Percentiles rank a stretch among this genome's conserved stretches.
Evolutionary conservation across 352 stramenopile species (phyloP).

Genomic region (Phytophthora multivora): DNA sequence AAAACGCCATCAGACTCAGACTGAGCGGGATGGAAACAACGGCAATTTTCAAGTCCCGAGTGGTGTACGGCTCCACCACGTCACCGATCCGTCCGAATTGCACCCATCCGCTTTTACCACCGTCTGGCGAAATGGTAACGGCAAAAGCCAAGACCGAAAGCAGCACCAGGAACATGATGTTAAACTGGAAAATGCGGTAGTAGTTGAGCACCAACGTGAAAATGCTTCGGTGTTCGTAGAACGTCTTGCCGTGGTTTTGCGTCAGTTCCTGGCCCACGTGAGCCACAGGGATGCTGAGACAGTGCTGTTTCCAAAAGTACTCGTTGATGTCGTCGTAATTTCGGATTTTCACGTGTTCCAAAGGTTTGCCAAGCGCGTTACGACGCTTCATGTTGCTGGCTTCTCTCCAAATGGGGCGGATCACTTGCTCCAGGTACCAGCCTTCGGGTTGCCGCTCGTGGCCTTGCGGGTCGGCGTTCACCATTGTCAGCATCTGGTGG

Average conservation of each 20-base stretch:
- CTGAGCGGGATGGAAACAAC: conserved; percentile 57
- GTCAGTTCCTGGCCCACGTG: conserved; percentile 54
- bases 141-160: conserved; percentile 60
- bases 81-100: conserved; percentile 64
- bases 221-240: conserved; percentile 77
- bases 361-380: conserved; percentile 58
- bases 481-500: conserved; percentile 77
- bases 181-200: conserved; percentile 87
- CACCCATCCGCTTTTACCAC: conserved; percentile 54
- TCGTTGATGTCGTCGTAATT: conserved; percentile 88
- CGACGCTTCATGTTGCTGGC: conserved; percentile 75
- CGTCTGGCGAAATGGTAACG: conserved; percentile 60
- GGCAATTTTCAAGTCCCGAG: conserved; percentile 57
- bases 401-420: conserved; percentile 74
- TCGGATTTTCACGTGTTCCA: conserved; percentile 78
- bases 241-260: conserved; percentile 75
- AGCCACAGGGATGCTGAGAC: conserved; percentile 55
- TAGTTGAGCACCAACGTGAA: conserved; percentile 79
- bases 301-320: conserved; percentile 80
- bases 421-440: conserved; percentile 67
- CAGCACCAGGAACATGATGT: conserved; percentile 71
- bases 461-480: conserved; percentile 56
- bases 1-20: conserved; percentile 50
- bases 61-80: conserved; percentile 59
- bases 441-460: conserved; percentile 46